Conservation (phyloP, 345 rosid genomes). For the Salix udensis region DNA sequence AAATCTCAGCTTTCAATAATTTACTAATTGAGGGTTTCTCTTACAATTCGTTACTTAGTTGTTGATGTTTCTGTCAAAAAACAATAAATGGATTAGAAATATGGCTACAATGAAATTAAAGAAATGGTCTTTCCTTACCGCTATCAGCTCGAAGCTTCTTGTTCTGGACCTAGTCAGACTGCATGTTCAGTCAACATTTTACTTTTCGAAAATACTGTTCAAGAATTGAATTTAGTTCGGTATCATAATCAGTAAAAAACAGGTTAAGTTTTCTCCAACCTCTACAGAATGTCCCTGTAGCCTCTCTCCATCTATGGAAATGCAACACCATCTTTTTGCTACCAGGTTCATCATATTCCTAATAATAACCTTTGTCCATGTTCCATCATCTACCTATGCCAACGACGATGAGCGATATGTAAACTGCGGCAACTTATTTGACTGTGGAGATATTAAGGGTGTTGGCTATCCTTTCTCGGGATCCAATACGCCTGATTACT, state of each 20-base stretch:
- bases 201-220: background rate
- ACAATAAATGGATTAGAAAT: too few species aligned
- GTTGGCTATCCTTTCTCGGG: slow-evolving; percentile 41
- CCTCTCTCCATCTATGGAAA: background rate
- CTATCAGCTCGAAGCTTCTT: background rate
- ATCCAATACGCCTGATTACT: slow-evolving; percentile 4
- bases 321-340: background rate
- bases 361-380: too few species aligned
- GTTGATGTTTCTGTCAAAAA: too few species aligned
- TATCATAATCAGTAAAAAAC: too few species aligned
- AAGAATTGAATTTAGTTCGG: too few species aligned
- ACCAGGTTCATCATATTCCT: background rate
- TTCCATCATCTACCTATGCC: background rate
- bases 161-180: too few species aligned
- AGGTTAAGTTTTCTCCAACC: background rate
- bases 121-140: too few species aligned
- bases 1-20: too few species aligned
- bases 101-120: too few species aligned
- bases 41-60: too few species aligned
- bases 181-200: background rate
- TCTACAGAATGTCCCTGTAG: background rate
- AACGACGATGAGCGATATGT: slow-evolving; percentile 3
- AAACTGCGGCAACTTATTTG: slow-evolving; percentile 17
- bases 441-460: slow-evolving; percentile 22
- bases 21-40: too few species aligned